Evolutionary conservation across 2,329 filamentous ascomycete species (phyloP).

Genomic region (Aspergillus carbonarius): DNA sequence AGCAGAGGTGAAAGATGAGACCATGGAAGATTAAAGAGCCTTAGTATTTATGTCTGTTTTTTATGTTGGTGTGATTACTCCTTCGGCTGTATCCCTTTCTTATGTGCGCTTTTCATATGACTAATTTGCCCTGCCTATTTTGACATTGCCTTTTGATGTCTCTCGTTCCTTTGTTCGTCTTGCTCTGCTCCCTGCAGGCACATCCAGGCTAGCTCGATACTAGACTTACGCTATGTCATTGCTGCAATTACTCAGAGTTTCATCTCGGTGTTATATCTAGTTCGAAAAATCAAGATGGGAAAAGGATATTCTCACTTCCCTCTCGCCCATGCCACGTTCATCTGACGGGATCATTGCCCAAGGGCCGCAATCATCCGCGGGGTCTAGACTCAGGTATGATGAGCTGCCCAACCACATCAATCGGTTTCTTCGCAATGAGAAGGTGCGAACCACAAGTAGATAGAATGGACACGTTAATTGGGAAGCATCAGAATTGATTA

Average conservation of each 20-base stretch:
- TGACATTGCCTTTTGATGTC: not conserved
- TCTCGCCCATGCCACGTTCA: not conserved
- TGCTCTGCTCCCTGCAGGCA: not conserved
- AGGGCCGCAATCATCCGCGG: too few species aligned
- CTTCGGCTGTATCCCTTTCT: slow-evolving; percentile 1
- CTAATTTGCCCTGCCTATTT: not conserved
- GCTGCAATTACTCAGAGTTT: not conserved
- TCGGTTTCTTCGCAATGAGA: too few species aligned
- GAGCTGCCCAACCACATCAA: too few species aligned
- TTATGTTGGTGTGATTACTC: not conserved
- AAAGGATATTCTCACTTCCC: not conserved
- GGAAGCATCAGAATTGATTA: too few species aligned
- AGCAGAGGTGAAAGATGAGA: slow-evolving; percentile 26
- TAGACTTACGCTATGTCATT: not conserved
- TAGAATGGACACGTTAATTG: too few species aligned
- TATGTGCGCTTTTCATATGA: not conserved
- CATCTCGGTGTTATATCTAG: not conserved
- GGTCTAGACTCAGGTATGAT: too few species aligned
- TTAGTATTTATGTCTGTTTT: not conserved
- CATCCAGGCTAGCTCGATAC: not conserved
- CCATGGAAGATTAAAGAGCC: slow-evolving; percentile 27
- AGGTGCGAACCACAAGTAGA: too few species aligned
- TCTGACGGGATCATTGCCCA: too few species aligned
- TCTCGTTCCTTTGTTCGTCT: not conserved
- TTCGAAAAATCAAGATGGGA: too few species aligned